Percentiles rank a stretch among this genome's conserved stretches.
phyloP scores from a whole-genome alignment of 139 green algal genomes.

The Diplosphaera chodatii region DNA sequence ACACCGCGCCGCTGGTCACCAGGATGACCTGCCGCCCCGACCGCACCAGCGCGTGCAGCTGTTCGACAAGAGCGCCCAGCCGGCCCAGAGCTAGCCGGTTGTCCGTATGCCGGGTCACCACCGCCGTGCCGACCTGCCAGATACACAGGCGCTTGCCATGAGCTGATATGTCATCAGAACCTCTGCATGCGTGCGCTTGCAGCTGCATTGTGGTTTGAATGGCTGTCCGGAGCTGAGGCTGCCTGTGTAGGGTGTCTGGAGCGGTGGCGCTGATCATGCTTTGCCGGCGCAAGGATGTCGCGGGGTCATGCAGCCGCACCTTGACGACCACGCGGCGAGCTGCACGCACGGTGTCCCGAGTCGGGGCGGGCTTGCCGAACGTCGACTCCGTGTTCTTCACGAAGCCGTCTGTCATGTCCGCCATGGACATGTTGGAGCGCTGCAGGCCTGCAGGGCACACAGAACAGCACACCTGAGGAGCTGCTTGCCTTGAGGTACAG shows the following conservation, averaged over 20 bases:
- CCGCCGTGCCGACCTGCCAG: constrained; percentile 40
- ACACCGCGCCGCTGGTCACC: constrained; percentile 43
- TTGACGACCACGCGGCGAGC: constrained; percentile 32
- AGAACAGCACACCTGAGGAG: background rate
- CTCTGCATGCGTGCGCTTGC: too few relatives aligned
- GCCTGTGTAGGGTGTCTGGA: too few relatives aligned
- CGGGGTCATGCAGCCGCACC: background rate
- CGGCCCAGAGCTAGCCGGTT: constrained; percentile 32
- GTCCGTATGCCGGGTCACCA: constrained; percentile 36
- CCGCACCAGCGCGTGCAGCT: constrained; percentile 40
- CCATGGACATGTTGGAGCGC: background rate
- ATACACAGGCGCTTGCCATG: background rate
- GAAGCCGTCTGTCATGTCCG: background rate
- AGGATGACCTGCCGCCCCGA: constrained; percentile 47
- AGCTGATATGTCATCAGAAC: too few relatives aligned
- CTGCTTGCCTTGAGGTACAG: too few relatives aligned
- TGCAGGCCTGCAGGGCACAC: background rate
- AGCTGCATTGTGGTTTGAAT: too few relatives aligned
- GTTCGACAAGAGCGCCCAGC: constrained; percentile 38
- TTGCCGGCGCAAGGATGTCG: too few relatives aligned
- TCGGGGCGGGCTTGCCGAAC: constrained; percentile 17
- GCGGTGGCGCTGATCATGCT: too few relatives aligned
- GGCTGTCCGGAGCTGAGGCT: too few relatives aligned
- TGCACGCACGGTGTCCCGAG: constrained; percentile 6
- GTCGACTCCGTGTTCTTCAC: background rate